These are phyloP conservation scores for Phaeomoniella chlamydospora DNA, from an alignment of 2,329 filamentous ascomycete species.

Conservation along the genomic window DNA sequence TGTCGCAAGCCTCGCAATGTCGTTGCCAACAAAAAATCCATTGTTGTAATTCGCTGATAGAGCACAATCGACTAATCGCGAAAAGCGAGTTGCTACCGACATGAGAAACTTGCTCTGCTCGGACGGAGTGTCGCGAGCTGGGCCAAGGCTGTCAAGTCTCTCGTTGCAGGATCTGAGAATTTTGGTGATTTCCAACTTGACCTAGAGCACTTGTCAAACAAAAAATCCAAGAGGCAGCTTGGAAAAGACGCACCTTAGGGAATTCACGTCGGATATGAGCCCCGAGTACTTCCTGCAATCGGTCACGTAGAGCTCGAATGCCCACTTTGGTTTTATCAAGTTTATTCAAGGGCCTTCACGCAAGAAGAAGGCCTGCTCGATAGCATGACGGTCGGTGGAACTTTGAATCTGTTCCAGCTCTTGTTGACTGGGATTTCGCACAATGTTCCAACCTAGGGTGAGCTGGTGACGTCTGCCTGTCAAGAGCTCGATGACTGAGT, in stretches of 20 bases:
- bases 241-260: constrained; percentile 27
- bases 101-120: constrained; percentile 22
- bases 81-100: constrained; percentile 23
- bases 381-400: constrained; percentile 11
- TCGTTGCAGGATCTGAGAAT: constrained; percentile 13
- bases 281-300: constrained; percentile 26
- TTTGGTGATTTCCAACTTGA: constrained; percentile 21
- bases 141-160: constrained; percentile 18
- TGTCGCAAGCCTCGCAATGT: constrained; percentile 18
- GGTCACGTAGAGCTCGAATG: constrained; percentile 22
- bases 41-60: constrained; percentile 22
- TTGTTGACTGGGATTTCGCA: constrained; percentile 18
- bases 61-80: constrained; percentile 17
- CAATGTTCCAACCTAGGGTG: constrained; percentile 16
- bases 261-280: constrained; percentile 30
- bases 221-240: no score
- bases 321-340: constrained; percentile 24
- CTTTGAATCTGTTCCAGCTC: constrained; percentile 11
- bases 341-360: constrained; percentile 18
- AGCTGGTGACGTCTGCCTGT: constrained; percentile 9
- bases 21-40: constrained; percentile 17
- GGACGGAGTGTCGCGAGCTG: constrained; percentile 16
- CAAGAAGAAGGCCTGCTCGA: constrained; percentile 21
- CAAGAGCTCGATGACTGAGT: constrained; percentile 15
- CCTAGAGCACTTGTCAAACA: no score